phyloP scores from a whole-genome alignment of 257 asterid genomes.

The Scutellaria barbata region DNA sequence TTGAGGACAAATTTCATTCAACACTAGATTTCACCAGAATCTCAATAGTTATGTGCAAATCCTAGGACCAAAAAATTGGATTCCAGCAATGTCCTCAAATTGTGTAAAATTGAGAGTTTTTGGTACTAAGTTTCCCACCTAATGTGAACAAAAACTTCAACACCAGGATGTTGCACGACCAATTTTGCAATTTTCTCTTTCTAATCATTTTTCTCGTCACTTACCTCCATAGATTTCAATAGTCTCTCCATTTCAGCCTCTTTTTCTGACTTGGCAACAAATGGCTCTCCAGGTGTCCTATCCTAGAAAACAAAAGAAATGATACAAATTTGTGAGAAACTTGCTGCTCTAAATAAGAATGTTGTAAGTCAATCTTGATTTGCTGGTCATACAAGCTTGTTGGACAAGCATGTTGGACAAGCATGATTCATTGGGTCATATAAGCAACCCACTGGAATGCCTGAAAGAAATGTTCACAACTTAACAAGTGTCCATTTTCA shows the following conservation, averaged over 20 bases:
- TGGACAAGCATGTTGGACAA: too few species aligned
- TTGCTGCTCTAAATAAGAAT: background rate
- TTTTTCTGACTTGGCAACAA: conserved; percentile 77
- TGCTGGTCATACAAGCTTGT: too few species aligned
- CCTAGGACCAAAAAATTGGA: too few species aligned
- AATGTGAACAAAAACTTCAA: too few species aligned
- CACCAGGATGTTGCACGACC: too few species aligned
- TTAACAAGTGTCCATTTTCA: background rate
- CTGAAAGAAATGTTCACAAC: background rate
- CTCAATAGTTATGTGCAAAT: too few species aligned
- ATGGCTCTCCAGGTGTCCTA: conserved; percentile 86
- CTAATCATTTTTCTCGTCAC: background rate
- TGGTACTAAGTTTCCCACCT: too few species aligned
- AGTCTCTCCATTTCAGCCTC: conserved; percentile 95
- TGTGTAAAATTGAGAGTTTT: too few species aligned
- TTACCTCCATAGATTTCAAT: conserved; percentile 91
- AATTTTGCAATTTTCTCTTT: background rate
- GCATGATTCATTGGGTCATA: too few species aligned
- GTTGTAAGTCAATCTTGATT: background rate
- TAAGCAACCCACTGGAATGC: background rate
- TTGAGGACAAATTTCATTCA: too few species aligned
- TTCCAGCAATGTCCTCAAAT: too few species aligned
- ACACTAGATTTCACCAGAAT: too few species aligned
- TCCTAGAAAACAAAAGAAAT: conserved; percentile 50
- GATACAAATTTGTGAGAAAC: conserved; percentile 10